Base-by-base conservation (phyloP, 331 rosid species). In the Prunus yedoensis region DNA sequence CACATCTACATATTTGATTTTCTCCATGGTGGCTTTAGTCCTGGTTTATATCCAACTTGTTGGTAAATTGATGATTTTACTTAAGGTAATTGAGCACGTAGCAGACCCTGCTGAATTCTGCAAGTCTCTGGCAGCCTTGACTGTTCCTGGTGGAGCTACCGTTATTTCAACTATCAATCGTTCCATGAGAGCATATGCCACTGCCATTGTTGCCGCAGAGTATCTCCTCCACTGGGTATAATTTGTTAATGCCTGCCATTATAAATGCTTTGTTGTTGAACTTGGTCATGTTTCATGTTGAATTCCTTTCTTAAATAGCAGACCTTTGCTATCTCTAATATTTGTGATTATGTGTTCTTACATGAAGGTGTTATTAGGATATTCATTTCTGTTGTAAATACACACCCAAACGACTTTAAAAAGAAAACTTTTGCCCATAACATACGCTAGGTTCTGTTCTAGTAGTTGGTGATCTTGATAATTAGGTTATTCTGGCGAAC, bases 91-190 rank as follows among this genome's bases (percentile, higher is more conserved):
- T 74, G 97, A 94, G 90, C 99, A 94, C 13, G 96, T 92, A 21
- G 97, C 97, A 13, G 79, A 90, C 61, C 99, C 99, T 80, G 87
- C 90, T 46, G 97, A 84, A 62, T 94, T 94, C 88, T 92, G 97
- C 89, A 87, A 88, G 79, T 94, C 99, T 73, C 85, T 94, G 57
- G 71, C 96, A 10, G 93, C 99, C 61, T 78, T 94, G 74, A 80
- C 91, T 41, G 70, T 76, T 70, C 73, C 93, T 30, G 80, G 85
- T 66, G 99, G 99, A 78, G 99, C 99, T 71, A 89, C 90, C 4
- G 70, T 94, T 75, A 69, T 94, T 84, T 94, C 99, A 54, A 89
- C 99, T 0, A 84, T 92, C 51, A 94, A 92, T 77, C 90, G 97
- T 52, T 90, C 99, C 3, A 88, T 94, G 97, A 83, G 97, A 82